A percentile compares a stretch with the other conserved stretches of the same genome.
These are phyloP conservation scores for Elaeagnus macrophylla DNA, from an alignment of 306 rosid genomes.

Conservation along the genomic window DNA sequence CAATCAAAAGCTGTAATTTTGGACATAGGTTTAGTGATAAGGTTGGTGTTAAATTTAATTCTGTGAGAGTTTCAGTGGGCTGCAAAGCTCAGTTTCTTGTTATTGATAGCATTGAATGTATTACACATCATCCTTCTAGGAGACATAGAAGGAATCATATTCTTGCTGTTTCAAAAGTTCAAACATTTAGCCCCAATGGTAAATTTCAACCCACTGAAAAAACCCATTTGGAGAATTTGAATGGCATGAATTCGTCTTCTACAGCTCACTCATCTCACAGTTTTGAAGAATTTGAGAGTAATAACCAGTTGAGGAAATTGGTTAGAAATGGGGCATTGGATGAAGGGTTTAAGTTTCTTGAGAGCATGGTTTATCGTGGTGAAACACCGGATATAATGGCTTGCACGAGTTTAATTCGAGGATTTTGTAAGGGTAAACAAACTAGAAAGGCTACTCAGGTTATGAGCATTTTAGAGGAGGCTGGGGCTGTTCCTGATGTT, in stretches of 20 bases:
- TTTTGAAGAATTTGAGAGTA: slow-evolving; percentile 47
- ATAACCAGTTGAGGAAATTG: slow-evolving; percentile 43
- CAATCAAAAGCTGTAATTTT: slow-evolving; percentile 16
- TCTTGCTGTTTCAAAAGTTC: slow-evolving; percentile 39
- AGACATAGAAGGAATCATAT: slow-evolving; percentile 22
- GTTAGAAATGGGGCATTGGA: slow-evolving; percentile 68
- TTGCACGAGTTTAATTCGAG: slow-evolving; percentile 78
- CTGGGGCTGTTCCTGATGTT: slow-evolving; percentile 77
- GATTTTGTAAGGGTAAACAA: slow-evolving; percentile 55
- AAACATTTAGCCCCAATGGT: slow-evolving; percentile 40
- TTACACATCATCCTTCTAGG: slow-evolving; percentile 10
- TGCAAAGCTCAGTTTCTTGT: slow-evolving; percentile 28
- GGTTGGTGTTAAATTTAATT: slow-evolving; percentile 9
- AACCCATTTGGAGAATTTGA: slow-evolving; percentile 19
- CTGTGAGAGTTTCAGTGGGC: slow-evolving; percentile 19
- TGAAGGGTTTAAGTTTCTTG: slow-evolving; percentile 53
- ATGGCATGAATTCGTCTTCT: slow-evolving; percentile 21
- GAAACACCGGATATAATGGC: slow-evolving; percentile 65
- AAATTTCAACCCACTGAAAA: slow-evolving; percentile 30
- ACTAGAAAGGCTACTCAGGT: slow-evolving; percentile 64
- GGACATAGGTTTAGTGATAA: slow-evolving; percentile 21
- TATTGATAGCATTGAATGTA: slow-evolving; percentile 16
- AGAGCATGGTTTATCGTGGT: slow-evolving; percentile 51
- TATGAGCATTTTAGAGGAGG: slow-evolving; percentile 59
- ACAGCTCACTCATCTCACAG: slow-evolving; percentile 25